These are phyloP conservation scores for Hondaea fermentalgiana DNA, from an alignment of 108 stramenopile species.

Conservation along the genomic window DNA sequence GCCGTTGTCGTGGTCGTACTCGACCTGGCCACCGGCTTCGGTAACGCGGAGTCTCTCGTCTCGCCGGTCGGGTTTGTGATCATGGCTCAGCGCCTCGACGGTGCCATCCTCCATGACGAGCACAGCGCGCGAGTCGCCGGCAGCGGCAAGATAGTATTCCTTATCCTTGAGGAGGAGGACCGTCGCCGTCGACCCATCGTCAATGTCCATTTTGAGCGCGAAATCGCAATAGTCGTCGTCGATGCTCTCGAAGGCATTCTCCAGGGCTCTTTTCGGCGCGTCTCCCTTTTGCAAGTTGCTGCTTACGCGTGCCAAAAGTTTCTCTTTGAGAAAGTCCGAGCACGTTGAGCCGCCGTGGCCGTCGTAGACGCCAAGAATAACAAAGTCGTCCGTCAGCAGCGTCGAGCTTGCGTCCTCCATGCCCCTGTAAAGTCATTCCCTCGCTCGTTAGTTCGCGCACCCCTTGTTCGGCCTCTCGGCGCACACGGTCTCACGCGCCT, in stretches of 20 bases:
- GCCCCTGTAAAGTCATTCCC: background rate
- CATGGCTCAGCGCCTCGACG: conserved; percentile 19
- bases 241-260: background rate
- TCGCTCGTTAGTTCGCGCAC: background rate
- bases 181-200: conserved; percentile 40
- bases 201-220: background rate
- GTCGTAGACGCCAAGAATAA: background rate
- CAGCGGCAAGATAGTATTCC: conserved; percentile 25
- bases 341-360: background rate
- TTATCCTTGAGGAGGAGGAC: background rate
- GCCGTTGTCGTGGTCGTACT: conserved; percentile 18
- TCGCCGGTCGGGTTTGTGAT: conserved; percentile 42
- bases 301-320: background rate
- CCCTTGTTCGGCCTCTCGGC: background rate
- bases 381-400: background rate
- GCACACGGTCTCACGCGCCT: background rate
- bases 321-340: background rate
- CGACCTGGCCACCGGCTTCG: conserved; percentile 27
- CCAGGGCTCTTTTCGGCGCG: background rate
- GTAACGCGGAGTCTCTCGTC: conserved; percentile 28
- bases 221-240: background rate
- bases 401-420: background rate
- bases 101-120: conserved; percentile 10
- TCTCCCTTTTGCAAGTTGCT: background rate
- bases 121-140: conserved; percentile 42